Evolutionary conservation across 345 rosid species (phyloP), one percentile per base, ranked within the genome.

Genomic region (Lepidium sativum): DNA sequence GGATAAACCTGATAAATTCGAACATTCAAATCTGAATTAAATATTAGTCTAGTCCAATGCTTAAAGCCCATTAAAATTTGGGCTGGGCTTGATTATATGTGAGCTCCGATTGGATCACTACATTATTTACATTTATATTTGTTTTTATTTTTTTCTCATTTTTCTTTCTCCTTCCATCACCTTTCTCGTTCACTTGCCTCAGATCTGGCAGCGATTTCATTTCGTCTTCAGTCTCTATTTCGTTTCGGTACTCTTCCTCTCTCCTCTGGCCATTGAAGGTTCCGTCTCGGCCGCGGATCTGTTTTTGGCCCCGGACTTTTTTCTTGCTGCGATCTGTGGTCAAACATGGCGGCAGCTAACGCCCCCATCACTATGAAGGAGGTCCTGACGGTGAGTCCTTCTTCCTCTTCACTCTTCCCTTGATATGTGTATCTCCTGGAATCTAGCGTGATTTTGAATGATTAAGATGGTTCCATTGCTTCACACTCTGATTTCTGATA

Each of bases 331-430:
- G 75, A 81, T 81, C 82, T 83, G 67, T 68, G 66, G 65, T 63
- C 73, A 72, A 75, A 59, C 87, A 89, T 89, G 98, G 90, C 95
- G 74, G 89, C 92, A 31, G 89, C 97, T 25, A 89, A 75, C 80
- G 95, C 97, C 51, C 97, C 91, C 67, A 87, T 92, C 84, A 58
- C 91, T 70, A 85, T 92, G 98, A 87, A 87, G 77, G 98, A 92
- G 80, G 87, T 86, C 72, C 71, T 89, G 25, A 92, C 89, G 41
- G 95, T 89, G 69, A 77, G 89, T 62, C 75, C 44, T n/a, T 14
- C 47, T 44, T 53, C n/a, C 23, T 38, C 27, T 27, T 3, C 47
- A 38, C 27, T 60, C 58, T 69, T 18, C 14, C 38, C 11, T 15
- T 9, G 6, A 9, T 7, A 53, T 39, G 32, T 39, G 13, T 59